Base-by-base conservation (phyloP, 2,329 filamentous ascomycete genomes). In the Diaporthe helianthi region DNA sequence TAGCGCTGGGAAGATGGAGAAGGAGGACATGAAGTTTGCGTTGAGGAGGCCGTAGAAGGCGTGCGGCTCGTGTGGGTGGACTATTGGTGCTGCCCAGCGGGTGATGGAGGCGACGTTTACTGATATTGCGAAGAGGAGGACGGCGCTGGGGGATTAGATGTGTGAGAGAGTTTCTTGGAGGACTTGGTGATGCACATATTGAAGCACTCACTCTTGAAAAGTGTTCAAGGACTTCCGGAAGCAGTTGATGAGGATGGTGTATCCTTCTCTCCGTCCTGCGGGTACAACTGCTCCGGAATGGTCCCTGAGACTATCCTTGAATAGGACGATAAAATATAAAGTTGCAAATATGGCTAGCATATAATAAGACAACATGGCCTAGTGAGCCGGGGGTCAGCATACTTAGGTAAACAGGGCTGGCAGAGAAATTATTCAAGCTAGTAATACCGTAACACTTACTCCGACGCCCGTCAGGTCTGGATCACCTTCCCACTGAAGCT, bases 311-410 rank as follows among this genome's bases (percentile, higher is more conserved):
- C 68, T 33, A 9, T 69, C 61, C 1, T 63, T 44, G 26, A 65
- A 51, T 10, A 71, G 69, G 3, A 69, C 49, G n/a, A 71, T 33
- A 5, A 65, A 71, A n/a, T 68, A 71, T 13, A 71, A n/a, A 3
- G 70, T 71, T 44, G 58, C 65, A 9, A 71, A 71, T 24, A 66
- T 15, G 19, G 70, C 70, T 2, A 69, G 65, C 47, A 70, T 64
- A 19, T 71, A 71, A 29, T 68, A 71, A 31, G 65, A 65, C 22
- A 70, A 49, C 52, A 71, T 68, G 60, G 67, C 66, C 69, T 70
- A 22, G 22, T 36, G 29, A 31, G 7, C 9, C 29, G 26, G 29
- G 22, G 60, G 38, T 65, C 49, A 69, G 36, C 41, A 41, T 33
- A n/a, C n/a, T n/a, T n/a, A n/a, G n/a, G n/a, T n/a, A 15, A 13